Base-by-base conservation (phyloP, 345 rosid species). In the Euphorbia pulcherrima region DNA sequence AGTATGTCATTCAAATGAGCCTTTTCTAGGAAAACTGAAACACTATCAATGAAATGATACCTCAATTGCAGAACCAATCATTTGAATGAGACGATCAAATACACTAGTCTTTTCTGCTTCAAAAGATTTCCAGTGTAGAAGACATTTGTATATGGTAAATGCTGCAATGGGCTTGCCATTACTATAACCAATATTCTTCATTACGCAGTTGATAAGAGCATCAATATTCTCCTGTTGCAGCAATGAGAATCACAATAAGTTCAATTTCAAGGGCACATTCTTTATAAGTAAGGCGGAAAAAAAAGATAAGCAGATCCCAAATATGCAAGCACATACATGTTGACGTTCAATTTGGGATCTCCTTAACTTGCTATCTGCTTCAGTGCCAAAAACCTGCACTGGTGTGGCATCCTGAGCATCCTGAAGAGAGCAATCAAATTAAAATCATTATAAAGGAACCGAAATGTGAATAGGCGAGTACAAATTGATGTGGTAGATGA, bases 11-110 rank as follows among this genome's bases (percentile, higher is more conserved):
- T 48, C 65, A 64, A 16, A 35, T 23, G 68, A 11, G 60, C 62
- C 33, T 53, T 61, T 47, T n/a, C 55, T 37, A 51, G 57, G 20
- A n/a, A 68, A 50, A 59, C 27, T 20, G 18, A 44, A 44, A 44
- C 18, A 35, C 21, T 1, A 65, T 26, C 48, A 62, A 68, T 53
- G 65, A 69, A 61, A 64, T 56, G 61, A 69, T 44, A 94, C 99
- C 97, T 94, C 97, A 69, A 94, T 89, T 17, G 90, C 97, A 68
- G 93, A 88, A 84, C 99, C 99, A 68, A 94, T 94, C 97, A 90
- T 87, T 82, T 94, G 97, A 83, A 94, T 86, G 28, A 94, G 97
- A 68, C 93, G 90, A 79, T 94, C 97, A 83, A 94, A 94, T 41
- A 89, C 97, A 78, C 81, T 94, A 58, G 97, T 89, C 79, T 83